Evolutionary conservation across 116 monocot genomes (phyloP).

Genomic region (Iris pallida): DNA sequence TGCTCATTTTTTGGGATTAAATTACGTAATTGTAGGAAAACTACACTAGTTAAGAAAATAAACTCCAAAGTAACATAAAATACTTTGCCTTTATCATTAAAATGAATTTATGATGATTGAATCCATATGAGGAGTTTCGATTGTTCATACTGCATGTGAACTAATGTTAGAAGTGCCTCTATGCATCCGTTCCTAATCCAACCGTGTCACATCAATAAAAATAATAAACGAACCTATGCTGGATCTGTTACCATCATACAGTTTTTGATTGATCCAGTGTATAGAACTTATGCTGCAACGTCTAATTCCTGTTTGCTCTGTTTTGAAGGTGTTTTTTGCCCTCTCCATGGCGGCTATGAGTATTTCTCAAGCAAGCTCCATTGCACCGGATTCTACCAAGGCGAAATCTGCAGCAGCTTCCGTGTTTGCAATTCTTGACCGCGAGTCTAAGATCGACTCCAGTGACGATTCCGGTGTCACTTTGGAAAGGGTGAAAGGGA

Average conservation of each 20-base stretch:
- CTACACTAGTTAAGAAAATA: too few species aligned
- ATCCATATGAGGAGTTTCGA: too few species aligned
- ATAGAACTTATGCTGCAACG: background rate
- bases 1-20: too few species aligned
- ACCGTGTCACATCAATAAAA: too few species aligned
- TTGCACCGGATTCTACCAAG: conserved; percentile 19
- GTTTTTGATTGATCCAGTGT: background rate
- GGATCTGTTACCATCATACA: background rate
- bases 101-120: too few species aligned
- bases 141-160: too few species aligned
- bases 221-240: too few species aligned
- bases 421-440: conserved; percentile 21
- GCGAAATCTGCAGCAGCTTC: conserved; percentile 14
- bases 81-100: too few species aligned
- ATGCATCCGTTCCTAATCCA: too few species aligned
- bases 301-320: background rate
- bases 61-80: too few species aligned
- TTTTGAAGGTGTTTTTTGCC: conserved; percentile 17
- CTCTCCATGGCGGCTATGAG: conserved; percentile 12
- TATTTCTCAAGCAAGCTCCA: conserved; percentile 14
- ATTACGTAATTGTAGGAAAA: too few species aligned
- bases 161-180: too few species aligned
- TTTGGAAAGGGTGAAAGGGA: conserved; percentile 8
- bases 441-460: conserved; percentile 23
- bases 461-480: conserved; percentile 13